Evolutionary conservation across 2,329 filamentous ascomycete species (phyloP).

Genomic region (Colletotrichum incanum): DNA sequence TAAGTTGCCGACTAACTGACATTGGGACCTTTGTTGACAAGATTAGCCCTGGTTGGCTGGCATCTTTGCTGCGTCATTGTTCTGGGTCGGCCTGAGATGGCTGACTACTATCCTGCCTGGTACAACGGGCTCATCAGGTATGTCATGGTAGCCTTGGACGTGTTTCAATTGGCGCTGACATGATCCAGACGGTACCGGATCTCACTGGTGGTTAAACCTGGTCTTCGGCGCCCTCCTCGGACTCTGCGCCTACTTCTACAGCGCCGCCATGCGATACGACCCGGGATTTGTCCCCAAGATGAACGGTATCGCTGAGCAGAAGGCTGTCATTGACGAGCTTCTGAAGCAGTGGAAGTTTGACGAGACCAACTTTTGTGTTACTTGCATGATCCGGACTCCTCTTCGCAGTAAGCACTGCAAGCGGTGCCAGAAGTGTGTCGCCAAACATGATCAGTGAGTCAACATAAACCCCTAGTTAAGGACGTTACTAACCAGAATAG

Average conservation of each 20-base stretch:
- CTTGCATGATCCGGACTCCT: conserved; percentile 94
- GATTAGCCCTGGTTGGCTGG: conserved; percentile 89
- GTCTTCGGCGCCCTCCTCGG: conserved; percentile 76
- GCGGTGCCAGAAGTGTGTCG: conserved; percentile 91
- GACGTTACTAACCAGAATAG: conserved; percentile 59
- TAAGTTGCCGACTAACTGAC: conserved; percentile 59
- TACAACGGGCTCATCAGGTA: conserved; percentile 66
- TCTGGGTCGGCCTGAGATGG: conserved; percentile 85
- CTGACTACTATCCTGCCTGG: conserved; percentile 77
- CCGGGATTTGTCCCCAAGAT: conserved; percentile 95
- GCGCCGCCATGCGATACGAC: conserved; percentile 87
- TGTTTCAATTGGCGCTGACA: conserved; percentile 49
- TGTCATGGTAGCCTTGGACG: neutral
- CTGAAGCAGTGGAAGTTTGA: conserved; percentile 91
- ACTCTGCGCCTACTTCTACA: conserved; percentile 88
- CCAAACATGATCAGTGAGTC: conserved; percentile 95
- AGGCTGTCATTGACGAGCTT: conserved; percentile 89
- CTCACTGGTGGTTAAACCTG: conserved; percentile 84
- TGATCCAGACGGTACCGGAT: conserved; percentile 73
- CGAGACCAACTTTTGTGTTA: conserved; percentile 92
- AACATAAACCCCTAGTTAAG: neutral
- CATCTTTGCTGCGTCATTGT: conserved; percentile 90
- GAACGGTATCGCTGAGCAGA: conserved; percentile 90
- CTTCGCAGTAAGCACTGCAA: conserved; percentile 96
- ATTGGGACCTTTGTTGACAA: conserved; percentile 44